Percentiles rank a stretch among this genome's conserved stretches.
Conservation (phyloP, 2,329 filamentous ascomycete species). For the Grosmannia clavigera region DNA sequence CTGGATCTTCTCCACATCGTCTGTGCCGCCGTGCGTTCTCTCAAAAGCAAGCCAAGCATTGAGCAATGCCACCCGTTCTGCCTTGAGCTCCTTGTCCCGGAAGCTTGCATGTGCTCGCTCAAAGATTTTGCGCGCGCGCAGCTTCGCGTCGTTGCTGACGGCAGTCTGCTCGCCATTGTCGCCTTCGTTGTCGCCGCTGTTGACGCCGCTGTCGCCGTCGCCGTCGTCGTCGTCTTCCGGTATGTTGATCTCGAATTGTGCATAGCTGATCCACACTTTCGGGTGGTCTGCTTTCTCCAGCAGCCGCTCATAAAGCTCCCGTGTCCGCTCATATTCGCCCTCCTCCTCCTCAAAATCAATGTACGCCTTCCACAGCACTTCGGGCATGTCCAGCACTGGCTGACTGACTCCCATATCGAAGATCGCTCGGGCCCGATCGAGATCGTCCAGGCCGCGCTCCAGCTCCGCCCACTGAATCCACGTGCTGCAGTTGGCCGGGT, state of each 20-base stretch:
- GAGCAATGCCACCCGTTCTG: constrained; percentile 85
- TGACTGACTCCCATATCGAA: constrained; percentile 84
- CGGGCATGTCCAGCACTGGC: constrained; percentile 84
- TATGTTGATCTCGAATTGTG: constrained; percentile 94
- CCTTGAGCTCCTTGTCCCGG: constrained; percentile 82
- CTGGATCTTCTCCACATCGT: constrained; percentile 71
- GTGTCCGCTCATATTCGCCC: constrained; percentile 74
- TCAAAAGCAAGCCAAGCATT: constrained; percentile 92
- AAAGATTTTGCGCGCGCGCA: constrained; percentile 71
- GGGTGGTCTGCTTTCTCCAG: constrained; percentile 94
- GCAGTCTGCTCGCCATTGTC: constrained; percentile 52
- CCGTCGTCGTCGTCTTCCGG: constrained; percentile 56
- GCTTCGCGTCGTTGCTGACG: constrained; percentile 74
- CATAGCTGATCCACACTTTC: constrained; percentile 98
- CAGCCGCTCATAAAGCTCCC: constrained; percentile 77
- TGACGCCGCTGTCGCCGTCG: constrained; percentile 39
- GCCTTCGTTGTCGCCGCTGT: constrained; percentile 32
- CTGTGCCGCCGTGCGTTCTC: constrained; percentile 61
- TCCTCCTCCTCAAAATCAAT: constrained; percentile 98
- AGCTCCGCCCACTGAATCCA: constrained; percentile 97
- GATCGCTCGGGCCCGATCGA: constrained; percentile 77
- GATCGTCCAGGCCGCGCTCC: constrained; percentile 80
- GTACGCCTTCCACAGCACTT: constrained; percentile 94
- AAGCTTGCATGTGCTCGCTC: constrained; percentile 73
- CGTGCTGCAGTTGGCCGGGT: constrained; percentile 76